These are phyloP conservation scores for Albophoma yamanashiensis DNA, from an alignment of 2,329 filamentous ascomycete species.

Conservation along the genomic window DNA sequence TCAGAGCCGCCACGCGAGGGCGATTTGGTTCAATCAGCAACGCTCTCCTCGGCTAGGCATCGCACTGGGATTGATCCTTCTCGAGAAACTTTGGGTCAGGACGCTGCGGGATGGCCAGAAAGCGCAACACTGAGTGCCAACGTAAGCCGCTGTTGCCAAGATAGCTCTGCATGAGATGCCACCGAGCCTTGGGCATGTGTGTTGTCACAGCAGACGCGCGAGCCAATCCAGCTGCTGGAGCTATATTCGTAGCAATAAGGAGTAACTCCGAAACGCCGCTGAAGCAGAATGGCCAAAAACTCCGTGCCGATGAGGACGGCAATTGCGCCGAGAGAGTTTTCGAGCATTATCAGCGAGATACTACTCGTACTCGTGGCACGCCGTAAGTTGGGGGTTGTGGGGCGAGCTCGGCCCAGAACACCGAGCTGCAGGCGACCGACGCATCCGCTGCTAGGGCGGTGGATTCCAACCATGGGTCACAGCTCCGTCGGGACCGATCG, in stretches of 20 bases:
- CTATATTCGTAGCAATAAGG: not conserved
- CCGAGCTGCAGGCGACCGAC: not conserved
- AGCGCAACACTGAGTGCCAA: not conserved
- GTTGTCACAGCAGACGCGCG: not conserved
- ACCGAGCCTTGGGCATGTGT: not conserved
- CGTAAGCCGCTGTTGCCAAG: not conserved
- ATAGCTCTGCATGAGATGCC: not conserved
- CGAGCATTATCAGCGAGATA: not conserved
- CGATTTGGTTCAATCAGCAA: not conserved
- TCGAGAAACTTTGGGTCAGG: not conserved
- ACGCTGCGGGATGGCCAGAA: too few species aligned
- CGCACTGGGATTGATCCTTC: not conserved
- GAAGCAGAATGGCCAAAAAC: not conserved
- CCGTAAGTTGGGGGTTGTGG: too few species aligned
- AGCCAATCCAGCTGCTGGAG: not conserved
- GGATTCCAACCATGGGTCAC: not conserved
- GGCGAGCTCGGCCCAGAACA: not conserved
- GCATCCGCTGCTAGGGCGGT: not conserved
- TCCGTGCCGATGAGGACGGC: not conserved
- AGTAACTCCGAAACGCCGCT: not conserved
- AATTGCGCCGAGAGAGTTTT: not conserved
- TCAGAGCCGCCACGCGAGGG: not conserved
- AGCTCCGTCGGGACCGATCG: not conserved
- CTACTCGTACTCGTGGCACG: not conserved
- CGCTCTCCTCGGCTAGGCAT: not conserved